Conservation (phyloP, 192 early-diverging fungal genomes). For the Piromyces sp. region DNA sequence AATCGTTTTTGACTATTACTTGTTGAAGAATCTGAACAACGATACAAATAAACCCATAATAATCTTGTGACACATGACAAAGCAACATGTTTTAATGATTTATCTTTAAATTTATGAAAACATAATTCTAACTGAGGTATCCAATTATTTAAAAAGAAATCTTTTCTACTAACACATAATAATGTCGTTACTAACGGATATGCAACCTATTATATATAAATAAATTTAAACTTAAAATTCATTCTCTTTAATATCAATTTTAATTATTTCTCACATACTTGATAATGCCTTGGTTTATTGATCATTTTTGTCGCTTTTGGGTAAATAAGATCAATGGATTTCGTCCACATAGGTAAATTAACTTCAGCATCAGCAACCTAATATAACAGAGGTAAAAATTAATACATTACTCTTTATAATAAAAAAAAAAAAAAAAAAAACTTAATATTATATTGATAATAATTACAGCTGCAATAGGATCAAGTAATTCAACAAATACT, state of each 20-base stretch:
- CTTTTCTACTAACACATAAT: conserved; percentile 74
- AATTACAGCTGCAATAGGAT: conserved; percentile 62
- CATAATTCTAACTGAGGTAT: conserved; percentile 44
- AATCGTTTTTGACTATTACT: conserved; percentile 9
- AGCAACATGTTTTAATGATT: conserved; percentile 49
- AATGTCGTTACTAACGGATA: conserved; percentile 74
- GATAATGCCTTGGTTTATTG: conserved; percentile 60
- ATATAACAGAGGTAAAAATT: no score
- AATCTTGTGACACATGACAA: conserved; percentile 63
- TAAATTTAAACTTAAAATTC: no score
- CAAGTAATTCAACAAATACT: conserved; percentile 75
- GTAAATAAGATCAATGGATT: conserved; percentile 79
- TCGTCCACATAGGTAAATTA: conserved; percentile 82
- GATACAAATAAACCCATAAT: conserved; percentile 86
- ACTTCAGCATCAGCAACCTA: conserved; percentile 83
- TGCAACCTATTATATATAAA: conserved; percentile 34
- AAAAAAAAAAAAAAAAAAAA: no score
- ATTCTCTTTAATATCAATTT: no score
- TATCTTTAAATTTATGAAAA: conserved; percentile 58
- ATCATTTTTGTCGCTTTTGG: conserved; percentile 80
- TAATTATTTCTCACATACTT: no score
- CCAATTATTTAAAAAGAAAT: conserved; percentile 75
- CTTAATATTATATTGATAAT: neutral
- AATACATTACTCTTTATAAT: no score
- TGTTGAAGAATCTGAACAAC: conserved; percentile 50